These are phyloP conservation scores for Isatis tinctoria DNA, from an alignment of 345 rosid species.

Conservation along the genomic window DNA sequence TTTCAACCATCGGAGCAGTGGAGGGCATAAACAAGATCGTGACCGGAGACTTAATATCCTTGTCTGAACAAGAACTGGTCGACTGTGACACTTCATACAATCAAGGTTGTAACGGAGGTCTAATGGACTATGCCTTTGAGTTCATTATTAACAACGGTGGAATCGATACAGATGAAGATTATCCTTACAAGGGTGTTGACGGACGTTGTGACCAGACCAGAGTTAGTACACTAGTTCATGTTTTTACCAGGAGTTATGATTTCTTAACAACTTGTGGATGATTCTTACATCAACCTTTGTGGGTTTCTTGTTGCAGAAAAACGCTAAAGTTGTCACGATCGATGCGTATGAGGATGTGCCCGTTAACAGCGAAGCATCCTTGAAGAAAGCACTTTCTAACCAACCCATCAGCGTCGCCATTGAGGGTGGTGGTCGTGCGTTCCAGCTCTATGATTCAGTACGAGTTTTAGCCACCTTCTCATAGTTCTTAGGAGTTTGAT, in stretches of 20 bases:
- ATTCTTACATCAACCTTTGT: neutral
- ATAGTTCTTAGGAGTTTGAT: neutral
- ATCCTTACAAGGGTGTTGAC: constrained; percentile 55
- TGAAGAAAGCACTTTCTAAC: constrained; percentile 62
- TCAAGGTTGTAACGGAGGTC: constrained; percentile 84
- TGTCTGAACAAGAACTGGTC: constrained; percentile 82
- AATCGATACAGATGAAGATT: constrained; percentile 61
- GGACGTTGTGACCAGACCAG: constrained; percentile 49
- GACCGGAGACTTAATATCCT: constrained; percentile 49
- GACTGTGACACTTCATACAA: constrained; percentile 64
- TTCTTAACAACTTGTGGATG: neutral
- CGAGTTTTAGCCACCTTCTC: neutral
- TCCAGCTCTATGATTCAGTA: constrained; percentile 53
- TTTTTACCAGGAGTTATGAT: neutral
- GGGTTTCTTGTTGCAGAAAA: constrained; percentile 42
- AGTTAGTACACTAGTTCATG: constrained; percentile 32
- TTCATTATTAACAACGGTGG: constrained; percentile 72
- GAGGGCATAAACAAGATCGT: constrained; percentile 79
- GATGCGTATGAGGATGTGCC: constrained; percentile 66
- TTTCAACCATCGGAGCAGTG: constrained; percentile 75
- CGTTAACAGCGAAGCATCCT: constrained; percentile 44
- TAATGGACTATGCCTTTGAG: constrained; percentile 73
- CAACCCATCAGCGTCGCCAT: constrained; percentile 76
- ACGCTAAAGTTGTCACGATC: constrained; percentile 57
- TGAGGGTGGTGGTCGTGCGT: constrained; percentile 67